A percentile compares a stretch with the other conserved stretches of the same genome.
Conservation (phyloP, 306 rosid genomes). For the Trifolium dubium region DNA sequence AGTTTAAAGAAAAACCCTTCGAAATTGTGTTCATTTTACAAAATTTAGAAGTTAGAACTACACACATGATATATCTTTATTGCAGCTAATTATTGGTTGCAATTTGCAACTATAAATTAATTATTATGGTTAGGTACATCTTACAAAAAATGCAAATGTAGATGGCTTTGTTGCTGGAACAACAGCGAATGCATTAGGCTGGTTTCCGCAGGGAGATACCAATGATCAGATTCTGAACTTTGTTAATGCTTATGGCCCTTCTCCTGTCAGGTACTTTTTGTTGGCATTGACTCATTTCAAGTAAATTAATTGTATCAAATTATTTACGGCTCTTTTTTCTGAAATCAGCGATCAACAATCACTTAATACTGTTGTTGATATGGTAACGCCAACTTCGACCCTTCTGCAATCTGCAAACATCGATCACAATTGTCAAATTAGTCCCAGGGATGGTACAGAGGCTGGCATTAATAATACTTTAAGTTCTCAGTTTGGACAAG, state of each 20-base stretch:
- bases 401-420: slow-evolving; percentile 34
- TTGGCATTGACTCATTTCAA: slow-evolving; percentile 3
- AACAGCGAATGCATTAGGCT: slow-evolving; percentile 44
- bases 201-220: slow-evolving; percentile 54
- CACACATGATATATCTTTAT: background rate
- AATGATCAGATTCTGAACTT: slow-evolving; percentile 50
- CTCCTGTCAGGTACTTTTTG: slow-evolving; percentile 47
- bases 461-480: slow-evolving; percentile 12
- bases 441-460: slow-evolving; percentile 20
- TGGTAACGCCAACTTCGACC: slow-evolving; percentile 39
- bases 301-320: slow-evolving; percentile 10
- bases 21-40: background rate
- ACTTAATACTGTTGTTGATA: slow-evolving; percentile 36
- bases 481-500: slow-evolving; percentile 45
- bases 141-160: slow-evolving; percentile 36
- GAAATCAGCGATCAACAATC: slow-evolving; percentile 47
- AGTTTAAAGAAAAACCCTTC: too few relatives aligned
- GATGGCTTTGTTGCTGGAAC: slow-evolving; percentile 39
- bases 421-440: slow-evolving; percentile 38
- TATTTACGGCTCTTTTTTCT: background rate
- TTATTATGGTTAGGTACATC: slow-evolving; percentile 44
- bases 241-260: slow-evolving; percentile 46
- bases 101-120: slow-evolving; percentile 19
- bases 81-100: slow-evolving; percentile 4
- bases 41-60: background rate